These are phyloP conservation scores for Candida sithepensis DNA, from an alignment of 805 yeast genomes.

Conservation along the genomic window DNA sequence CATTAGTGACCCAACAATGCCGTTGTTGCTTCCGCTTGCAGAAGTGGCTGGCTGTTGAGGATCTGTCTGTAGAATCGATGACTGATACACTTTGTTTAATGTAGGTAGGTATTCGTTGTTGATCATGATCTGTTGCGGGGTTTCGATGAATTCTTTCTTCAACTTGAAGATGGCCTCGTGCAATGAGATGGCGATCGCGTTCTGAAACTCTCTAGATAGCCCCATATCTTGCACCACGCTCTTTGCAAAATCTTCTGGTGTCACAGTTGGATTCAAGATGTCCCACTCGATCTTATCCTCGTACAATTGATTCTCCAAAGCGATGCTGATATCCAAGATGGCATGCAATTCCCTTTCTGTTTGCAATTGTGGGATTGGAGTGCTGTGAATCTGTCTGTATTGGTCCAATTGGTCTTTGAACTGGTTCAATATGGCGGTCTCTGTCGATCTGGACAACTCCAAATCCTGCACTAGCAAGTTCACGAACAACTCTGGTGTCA, in stretches of 20 bases:
- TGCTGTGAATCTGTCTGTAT: constrained; percentile 56
- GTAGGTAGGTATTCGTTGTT: constrained; percentile 34
- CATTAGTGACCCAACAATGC: constrained; percentile 7
- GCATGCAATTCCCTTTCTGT: constrained; percentile 59
- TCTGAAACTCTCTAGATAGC: constrained; percentile 75
- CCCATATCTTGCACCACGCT: constrained; percentile 84
- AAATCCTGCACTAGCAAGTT: constrained; percentile 75
- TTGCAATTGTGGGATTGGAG: constrained; percentile 52
- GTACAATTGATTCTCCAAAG: constrained; percentile 74
- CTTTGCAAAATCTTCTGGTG: constrained; percentile 84
- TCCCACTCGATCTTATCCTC: constrained; percentile 98
- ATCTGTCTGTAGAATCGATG: not conserved
- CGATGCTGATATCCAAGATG: constrained; percentile 75
- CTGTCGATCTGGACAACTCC: constrained; percentile 68
- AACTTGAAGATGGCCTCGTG: constrained; percentile 75
- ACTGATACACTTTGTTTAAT: constrained; percentile 31
- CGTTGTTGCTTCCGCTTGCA: constrained; percentile 5
- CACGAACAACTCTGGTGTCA: constrained; percentile 75
- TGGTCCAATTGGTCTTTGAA: constrained; percentile 82
- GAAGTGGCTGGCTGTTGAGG: not conserved
- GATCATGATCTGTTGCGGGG: constrained; percentile 32
- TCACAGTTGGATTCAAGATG: constrained; percentile 45
- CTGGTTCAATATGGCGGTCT: constrained; percentile 60
- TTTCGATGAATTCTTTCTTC: constrained; percentile 77
- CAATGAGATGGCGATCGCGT: constrained; percentile 83